phyloP scores from a whole-genome alignment of 1,284 basidiomycete species.

The Trametes polyzona region DNA sequence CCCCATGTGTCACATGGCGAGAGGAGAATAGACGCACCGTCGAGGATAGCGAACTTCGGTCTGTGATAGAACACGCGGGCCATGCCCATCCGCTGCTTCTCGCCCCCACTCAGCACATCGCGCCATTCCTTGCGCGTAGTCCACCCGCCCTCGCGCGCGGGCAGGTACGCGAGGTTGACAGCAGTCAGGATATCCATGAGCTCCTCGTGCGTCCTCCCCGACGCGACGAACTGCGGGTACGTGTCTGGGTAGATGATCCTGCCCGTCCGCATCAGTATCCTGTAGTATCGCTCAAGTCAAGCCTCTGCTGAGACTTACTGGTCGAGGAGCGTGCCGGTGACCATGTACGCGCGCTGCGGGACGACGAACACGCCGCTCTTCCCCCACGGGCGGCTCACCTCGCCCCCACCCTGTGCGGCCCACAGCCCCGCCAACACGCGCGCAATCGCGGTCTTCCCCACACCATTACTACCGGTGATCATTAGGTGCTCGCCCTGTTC shows the following conservation, averaged over 20 bases:
- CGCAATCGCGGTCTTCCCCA: conserved; percentile 94
- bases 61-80: conserved; percentile 85
- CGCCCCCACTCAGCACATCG: conserved; percentile 92
- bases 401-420: conserved; percentile 58
- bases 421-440: conserved; percentile 91
- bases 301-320: conserved; percentile 55
- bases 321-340: conserved; percentile 84
- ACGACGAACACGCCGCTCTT: conserved; percentile 80
- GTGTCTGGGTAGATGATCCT: conserved; percentile 84
- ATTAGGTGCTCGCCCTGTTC: conserved; percentile 86
- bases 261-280: neutral
- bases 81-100: conserved; percentile 94
- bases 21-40: conserved; percentile 51
- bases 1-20: neutral
- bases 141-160: conserved; percentile 89
- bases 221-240: conserved; percentile 73
- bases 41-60: conserved; percentile 77
- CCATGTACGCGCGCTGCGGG: conserved; percentile 93
- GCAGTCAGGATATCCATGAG: conserved; percentile 76
- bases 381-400: conserved; percentile 48
- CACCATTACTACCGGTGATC: conserved; percentile 92
- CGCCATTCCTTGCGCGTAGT: conserved; percentile 94
- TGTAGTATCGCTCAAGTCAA: neutral
- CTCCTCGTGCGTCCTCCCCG: conserved; percentile 68
- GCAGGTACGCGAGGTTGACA: conserved; percentile 87